Percentiles rank a stretch among this genome's conserved stretches.
These are phyloP conservation scores for Diplodia scrobiculata DNA, from an alignment of 2,329 filamentous ascomycete species.

Conservation along the genomic window DNA sequence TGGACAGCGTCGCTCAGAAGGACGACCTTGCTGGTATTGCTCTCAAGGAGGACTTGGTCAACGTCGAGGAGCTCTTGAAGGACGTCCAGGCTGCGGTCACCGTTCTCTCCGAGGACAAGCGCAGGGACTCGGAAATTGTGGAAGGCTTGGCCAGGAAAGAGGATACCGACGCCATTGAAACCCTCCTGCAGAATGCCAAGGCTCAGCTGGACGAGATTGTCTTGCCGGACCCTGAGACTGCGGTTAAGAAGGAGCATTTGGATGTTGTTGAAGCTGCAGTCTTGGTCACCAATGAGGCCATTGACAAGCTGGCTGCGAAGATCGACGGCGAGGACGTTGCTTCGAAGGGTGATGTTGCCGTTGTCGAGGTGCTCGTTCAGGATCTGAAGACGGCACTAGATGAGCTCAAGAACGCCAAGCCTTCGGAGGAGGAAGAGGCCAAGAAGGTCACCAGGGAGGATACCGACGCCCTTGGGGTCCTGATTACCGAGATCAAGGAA, in stretches of 20 bases:
- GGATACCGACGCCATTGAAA: conserved; percentile 88
- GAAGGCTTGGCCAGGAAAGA: conserved; percentile 70
- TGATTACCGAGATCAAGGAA: conserved; percentile 82
- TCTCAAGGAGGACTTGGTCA: conserved; percentile 53
- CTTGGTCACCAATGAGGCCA: conserved; percentile 71
- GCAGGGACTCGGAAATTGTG: conserved; percentile 33
- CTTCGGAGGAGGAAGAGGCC: conserved; percentile 49
- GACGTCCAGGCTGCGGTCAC: conserved; percentile 64
- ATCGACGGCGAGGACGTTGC: conserved; percentile 66
- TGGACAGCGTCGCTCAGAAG: conserved; percentile 49
- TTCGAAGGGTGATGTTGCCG: conserved; percentile 75
- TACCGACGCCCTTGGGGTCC: conserved; percentile 74
- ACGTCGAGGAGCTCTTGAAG: conserved; percentile 51
- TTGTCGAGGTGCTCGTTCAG: conserved; percentile 74
- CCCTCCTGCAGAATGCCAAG: conserved; percentile 85
- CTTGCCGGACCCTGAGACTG: conserved; percentile 65
- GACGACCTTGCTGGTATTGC: conserved; percentile 41
- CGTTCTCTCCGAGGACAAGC: conserved; percentile 42
- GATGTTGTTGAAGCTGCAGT: conserved; percentile 67
- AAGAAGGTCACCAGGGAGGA: conserved; percentile 77
- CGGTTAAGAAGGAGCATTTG: conserved; percentile 64
- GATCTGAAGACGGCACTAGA: conserved; percentile 76
- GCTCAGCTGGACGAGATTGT: conserved; percentile 79
- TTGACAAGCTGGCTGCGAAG: conserved; percentile 67
- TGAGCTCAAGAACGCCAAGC: conserved; percentile 59